phyloP scores from a whole-genome alignment of 805 yeast genomes.

The Torulaspora gathmanii region DNA sequence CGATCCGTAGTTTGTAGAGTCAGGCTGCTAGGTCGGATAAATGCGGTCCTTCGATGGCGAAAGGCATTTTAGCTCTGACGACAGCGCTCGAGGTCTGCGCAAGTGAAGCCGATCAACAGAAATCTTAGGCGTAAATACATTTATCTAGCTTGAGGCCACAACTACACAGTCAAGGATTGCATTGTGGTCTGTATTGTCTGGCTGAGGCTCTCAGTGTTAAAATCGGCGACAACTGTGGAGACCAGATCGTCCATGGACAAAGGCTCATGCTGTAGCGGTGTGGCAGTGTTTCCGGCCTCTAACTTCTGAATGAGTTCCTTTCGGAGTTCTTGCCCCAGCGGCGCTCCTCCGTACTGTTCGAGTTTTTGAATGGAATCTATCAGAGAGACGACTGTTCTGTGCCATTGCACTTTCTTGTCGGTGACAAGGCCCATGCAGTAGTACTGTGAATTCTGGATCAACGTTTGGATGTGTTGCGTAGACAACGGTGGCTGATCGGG shows the following conservation, averaged over 20 bases:
- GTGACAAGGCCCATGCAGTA: slow-evolving; percentile 17
- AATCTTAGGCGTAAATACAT: background rate
- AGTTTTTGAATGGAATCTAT: slow-evolving; percentile 8
- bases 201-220: slow-evolving; percentile 5
- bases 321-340: slow-evolving; percentile 4
- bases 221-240: slow-evolving; percentile 3
- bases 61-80: too few species aligned
- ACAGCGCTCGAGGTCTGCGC: background rate
- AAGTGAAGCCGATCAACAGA: background rate
- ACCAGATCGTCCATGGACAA: slow-evolving; percentile 9
- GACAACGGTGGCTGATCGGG: slow-evolving; percentile 1
- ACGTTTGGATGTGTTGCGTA: slow-evolving; percentile 2
- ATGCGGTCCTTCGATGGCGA: too few species aligned
- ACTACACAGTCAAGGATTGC: background rate
- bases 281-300: background rate
- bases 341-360: slow-evolving; percentile 9
- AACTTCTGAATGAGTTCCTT: slow-evolving; percentile 2
- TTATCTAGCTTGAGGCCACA: background rate
- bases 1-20: too few species aligned
- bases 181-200: slow-evolving; percentile 7
- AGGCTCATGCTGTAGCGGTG: background rate
- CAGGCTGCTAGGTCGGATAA: too few species aligned
- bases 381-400: slow-evolving; percentile 10
- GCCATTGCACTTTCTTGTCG: slow-evolving; percentile 9
- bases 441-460: slow-evolving; percentile 12